Percentiles rank a stretch among this genome's conserved stretches.
Conservation (phyloP, 805 yeast species). For the Wickerhamiella hasegawae region DNA sequence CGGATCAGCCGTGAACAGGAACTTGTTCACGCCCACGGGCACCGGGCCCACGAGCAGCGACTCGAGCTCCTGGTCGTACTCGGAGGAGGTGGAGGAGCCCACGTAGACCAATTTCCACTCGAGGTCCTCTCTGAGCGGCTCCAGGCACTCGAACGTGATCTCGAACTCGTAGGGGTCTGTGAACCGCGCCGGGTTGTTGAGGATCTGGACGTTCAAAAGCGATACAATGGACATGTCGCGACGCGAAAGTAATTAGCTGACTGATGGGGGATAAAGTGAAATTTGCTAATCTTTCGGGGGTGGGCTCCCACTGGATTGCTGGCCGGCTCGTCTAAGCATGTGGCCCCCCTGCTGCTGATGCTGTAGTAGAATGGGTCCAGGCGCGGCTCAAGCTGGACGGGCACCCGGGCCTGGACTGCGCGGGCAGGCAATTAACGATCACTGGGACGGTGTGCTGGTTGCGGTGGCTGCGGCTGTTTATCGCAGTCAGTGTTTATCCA, state of each 20-base stretch:
- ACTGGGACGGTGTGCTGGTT: no score
- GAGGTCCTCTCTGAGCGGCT: conserved; percentile 76
- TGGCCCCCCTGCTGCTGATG: not conserved
- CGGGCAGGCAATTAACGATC: not conserved
- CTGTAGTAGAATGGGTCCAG: not conserved
- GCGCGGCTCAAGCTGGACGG: not conserved
- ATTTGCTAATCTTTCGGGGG: not conserved
- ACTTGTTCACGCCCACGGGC: conserved; percentile 92
- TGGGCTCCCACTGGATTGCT: not conserved
- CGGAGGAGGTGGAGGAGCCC: conserved; percentile 85
- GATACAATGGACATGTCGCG: conserved; percentile 98
- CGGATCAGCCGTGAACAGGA: conserved; percentile 86
- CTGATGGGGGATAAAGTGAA: no score
- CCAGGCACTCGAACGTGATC: conserved; percentile 92
- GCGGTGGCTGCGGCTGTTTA: no score
- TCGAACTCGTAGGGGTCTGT: conserved; percentile 90
- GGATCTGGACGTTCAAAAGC: conserved; percentile 73
- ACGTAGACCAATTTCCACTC: conserved; percentile 98
- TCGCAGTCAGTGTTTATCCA: no score
- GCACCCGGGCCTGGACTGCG: not conserved
- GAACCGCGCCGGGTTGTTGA: conserved; percentile 90
- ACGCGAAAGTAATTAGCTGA: no score
- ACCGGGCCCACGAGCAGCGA: conserved; percentile 97
- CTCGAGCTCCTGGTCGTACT: conserved; percentile 94
- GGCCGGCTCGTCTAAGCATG: not conserved